A percentile compares a stretch with the other conserved stretches of the same genome.
These are phyloP conservation scores for Dendrobium chrysotoxum DNA, from an alignment of 106 monocot species.

Conservation along the genomic window DNA sequence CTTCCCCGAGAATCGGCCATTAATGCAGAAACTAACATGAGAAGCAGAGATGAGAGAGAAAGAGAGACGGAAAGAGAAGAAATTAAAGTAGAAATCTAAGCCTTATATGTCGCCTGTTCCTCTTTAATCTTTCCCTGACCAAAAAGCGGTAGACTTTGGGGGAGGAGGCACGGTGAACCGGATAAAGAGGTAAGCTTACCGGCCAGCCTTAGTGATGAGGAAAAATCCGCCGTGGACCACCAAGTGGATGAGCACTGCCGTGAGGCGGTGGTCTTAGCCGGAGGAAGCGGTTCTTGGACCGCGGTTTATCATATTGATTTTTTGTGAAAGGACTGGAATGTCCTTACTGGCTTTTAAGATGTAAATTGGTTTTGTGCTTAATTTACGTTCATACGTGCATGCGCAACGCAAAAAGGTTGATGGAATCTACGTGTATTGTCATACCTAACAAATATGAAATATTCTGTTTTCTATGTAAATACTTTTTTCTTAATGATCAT, in stretches of 20 bases:
- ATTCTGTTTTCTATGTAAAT: too few species aligned
- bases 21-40: neutral
- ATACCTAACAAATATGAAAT: too few species aligned
- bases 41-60: neutral
- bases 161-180: neutral
- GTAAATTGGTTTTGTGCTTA: neutral
- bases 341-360: neutral
- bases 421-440: too few species aligned
- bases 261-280: neutral
- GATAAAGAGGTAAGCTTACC: constrained; percentile 6
- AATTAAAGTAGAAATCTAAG: neutral
- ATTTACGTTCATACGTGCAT: too few species aligned
- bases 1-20: neutral
- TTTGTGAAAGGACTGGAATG: neutral
- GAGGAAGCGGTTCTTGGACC: neutral
- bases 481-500: too few species aligned
- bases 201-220: neutral
- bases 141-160: constrained; percentile 4
- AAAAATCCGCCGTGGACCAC: neutral
- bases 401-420: too few species aligned
- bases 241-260: neutral
- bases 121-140: constrained; percentile 2
- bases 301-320: neutral
- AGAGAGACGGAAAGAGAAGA: neutral
- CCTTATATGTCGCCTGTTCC: constrained; percentile 2